phyloP scores from a whole-genome alignment of 768 basidiomycete genomes.

The Auriscalpium microsporum region DNA sequence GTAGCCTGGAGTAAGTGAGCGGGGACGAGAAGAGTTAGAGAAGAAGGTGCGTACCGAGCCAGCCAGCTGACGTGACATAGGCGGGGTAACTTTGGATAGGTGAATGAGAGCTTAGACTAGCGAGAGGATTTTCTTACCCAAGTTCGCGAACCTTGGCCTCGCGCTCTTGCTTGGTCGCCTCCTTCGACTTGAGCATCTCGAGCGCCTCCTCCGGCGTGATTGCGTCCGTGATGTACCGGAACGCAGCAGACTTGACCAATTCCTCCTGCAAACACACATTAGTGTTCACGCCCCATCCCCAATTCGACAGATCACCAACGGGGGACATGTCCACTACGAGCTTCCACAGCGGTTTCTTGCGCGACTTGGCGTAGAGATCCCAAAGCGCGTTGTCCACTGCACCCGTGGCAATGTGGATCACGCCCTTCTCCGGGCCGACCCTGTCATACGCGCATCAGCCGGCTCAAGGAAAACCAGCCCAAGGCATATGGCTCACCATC shows the following conservation, averaged over 20 bases:
- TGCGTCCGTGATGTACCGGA: conserved; percentile 88
- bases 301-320: conserved; percentile 24
- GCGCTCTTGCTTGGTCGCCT: conserved; percentile 67
- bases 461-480: neutral
- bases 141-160: conserved; percentile 65
- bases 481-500: conserved; percentile 52
- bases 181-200: conserved; percentile 68
- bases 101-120: neutral
- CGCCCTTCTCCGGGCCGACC: conserved; percentile 94
- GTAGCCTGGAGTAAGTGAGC: conserved; percentile 46
- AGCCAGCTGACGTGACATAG: conserved; percentile 89
- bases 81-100: conserved; percentile 64
- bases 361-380: conserved; percentile 82
- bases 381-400: conserved; percentile 91
- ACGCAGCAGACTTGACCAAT: conserved; percentile 66
- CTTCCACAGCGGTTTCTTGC: conserved; percentile 89
- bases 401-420: conserved; percentile 83
- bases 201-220: conserved; percentile 89
- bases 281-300: neutral
- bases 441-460: conserved; percentile 24
- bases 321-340: conserved; percentile 86
- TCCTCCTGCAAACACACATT: conserved; percentile 46
- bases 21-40: neutral
- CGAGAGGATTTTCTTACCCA: conserved; percentile 36
- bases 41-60: conserved; percentile 50